A percentile compares a stretch with the other conserved stretches of the same genome.
Evolutionary conservation across 129 eudicot species (phyloP).

Genomic region (Centaurea solstitialis): DNA sequence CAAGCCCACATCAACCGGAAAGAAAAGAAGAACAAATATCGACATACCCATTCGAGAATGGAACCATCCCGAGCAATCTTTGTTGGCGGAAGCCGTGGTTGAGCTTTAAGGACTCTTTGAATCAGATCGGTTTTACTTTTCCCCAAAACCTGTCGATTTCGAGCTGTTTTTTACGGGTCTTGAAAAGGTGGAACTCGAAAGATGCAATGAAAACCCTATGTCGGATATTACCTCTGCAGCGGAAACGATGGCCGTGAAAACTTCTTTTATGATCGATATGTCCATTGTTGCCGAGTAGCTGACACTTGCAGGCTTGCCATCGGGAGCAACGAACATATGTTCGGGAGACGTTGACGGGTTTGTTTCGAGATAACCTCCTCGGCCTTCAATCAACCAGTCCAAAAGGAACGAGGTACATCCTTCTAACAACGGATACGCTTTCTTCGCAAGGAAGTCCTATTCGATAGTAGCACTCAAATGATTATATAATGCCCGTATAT

Average conservation of each 20-base stretch:
- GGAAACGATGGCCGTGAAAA: conserved; percentile 62
- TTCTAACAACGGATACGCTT: conserved; percentile 80
- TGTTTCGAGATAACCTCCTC: conserved; percentile 67
- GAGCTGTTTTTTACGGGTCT: not conserved
- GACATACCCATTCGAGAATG: conserved; percentile 85
- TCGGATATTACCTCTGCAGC: conserved; percentile 65
- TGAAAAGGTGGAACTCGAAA: not conserved
- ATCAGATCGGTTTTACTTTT: conserved; percentile 55
- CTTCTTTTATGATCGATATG: conserved; percentile 76
- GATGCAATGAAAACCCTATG: not conserved
- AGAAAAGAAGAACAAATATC: not conserved
- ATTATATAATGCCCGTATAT: not conserved
- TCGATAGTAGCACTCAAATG: conserved; percentile 4
- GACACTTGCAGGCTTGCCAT: conserved; percentile 88
- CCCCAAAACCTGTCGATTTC: conserved; percentile 59
- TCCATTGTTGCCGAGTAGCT: conserved; percentile 96
- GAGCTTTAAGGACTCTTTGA: conserved; percentile 67
- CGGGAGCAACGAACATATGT: conserved; percentile 82
- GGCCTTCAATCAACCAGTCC: conserved; percentile 85
- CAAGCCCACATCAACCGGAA: not conserved
- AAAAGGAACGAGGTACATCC: conserved; percentile 68
- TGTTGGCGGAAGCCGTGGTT: conserved; percentile 61
- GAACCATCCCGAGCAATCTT: conserved; percentile 80
- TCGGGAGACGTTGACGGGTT: conserved; percentile 98
- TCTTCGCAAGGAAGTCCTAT: conserved; percentile 55